phyloP scores from a whole-genome alignment of 2,329 filamentous ascomycete genomes.

The Trichoderma polysporum region DNA sequence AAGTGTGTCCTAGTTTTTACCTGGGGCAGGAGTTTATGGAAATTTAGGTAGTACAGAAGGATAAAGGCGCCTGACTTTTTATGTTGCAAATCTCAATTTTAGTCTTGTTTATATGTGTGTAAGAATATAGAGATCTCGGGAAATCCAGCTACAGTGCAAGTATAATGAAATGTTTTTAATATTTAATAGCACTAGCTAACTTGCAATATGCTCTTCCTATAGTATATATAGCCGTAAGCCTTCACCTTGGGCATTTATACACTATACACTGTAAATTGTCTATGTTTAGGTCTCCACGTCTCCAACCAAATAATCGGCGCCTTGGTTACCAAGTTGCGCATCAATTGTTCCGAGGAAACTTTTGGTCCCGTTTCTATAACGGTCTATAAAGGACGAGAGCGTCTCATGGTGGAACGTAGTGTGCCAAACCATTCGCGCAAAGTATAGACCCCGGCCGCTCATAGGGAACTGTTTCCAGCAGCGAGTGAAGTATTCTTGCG shows the following conservation, averaged over 20 bases:
- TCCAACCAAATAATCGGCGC: not conserved
- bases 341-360: not conserved
- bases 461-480: not conserved
- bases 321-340: not conserved
- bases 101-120: not conserved
- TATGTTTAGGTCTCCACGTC: not conserved
- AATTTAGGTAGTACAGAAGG: not conserved
- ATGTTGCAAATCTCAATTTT: not conserved
- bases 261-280: too few relatives aligned
- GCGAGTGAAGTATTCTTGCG: not conserved
- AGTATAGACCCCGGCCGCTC: not conserved
- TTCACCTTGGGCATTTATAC: too few relatives aligned
- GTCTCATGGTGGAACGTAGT: not conserved
- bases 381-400: not conserved
- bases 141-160: too few relatives aligned
- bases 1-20: not conserved
- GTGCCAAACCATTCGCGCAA: not conserved
- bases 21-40: not conserved
- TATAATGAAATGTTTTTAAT: too few relatives aligned
- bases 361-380: not conserved
- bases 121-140: not conserved
- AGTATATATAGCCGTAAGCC: too few relatives aligned
- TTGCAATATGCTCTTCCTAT: too few relatives aligned
- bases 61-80: not conserved
- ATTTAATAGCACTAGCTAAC: too few relatives aligned